A percentile compares a stretch with the other conserved stretches of the same genome.
phyloP scores from a whole-genome alignment of 129 eudicot species.

The Arctium lappa region DNA sequence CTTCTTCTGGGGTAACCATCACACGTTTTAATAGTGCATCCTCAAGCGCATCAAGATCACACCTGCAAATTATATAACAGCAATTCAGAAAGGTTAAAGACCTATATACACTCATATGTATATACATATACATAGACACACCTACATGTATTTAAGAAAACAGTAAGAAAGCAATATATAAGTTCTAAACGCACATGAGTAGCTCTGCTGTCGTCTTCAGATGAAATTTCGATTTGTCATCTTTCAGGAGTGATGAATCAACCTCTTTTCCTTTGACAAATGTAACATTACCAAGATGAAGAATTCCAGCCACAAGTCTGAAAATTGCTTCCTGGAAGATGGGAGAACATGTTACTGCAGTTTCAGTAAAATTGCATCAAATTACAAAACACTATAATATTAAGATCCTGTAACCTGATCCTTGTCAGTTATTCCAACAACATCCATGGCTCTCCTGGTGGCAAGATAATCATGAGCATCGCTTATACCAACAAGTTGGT shows the following conservation, averaged over 20 bases:
- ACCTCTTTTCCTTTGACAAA: conserved; percentile 80
- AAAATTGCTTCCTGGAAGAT: conserved; percentile 89
- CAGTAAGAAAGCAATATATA: background rate
- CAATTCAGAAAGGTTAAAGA: conserved; percentile 14
- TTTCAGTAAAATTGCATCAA: background rate
- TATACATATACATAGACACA: background rate
- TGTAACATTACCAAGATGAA: conserved; percentile 91
- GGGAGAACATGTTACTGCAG: conserved; percentile 21
- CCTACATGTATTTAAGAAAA: conserved; percentile 1
- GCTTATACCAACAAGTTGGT: conserved; percentile 75
- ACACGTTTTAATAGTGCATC: conserved; percentile 93
- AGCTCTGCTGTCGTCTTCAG: conserved; percentile 79
- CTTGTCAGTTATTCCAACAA: conserved; percentile 84
- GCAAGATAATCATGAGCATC: conserved; percentile 95
- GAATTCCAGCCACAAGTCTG: conserved; percentile 92
- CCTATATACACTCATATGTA: background rate
- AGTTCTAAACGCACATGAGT: conserved; percentile 55
- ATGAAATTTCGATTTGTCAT: conserved; percentile 84
- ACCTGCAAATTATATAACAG: conserved; percentile 43
- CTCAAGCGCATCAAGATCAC: conserved; percentile 73
- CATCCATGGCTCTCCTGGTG: conserved; percentile 97
- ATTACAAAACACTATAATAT: background rate
- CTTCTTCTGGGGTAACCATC: conserved; percentile 99
- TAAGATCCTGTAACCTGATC: conserved; percentile 62
- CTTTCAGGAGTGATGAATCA: conserved; percentile 89